A percentile compares a stretch with the other conserved stretches of the same genome.
These are phyloP conservation scores for Aspergillus carlsbadensis DNA, from an alignment of 495 filamentous ascomycete species.

Conservation along the genomic window DNA sequence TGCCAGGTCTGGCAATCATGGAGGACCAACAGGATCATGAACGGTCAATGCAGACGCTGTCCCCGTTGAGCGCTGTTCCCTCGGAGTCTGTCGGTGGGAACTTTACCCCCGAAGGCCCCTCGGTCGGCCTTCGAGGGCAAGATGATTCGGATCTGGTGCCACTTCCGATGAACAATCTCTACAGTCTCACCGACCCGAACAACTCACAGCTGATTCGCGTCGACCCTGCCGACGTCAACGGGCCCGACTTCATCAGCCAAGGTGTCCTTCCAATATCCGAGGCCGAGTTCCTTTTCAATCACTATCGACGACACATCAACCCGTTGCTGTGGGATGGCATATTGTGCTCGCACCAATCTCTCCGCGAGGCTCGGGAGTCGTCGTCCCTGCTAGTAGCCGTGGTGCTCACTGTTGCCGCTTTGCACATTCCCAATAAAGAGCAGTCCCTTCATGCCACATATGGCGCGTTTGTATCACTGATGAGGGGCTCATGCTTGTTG, in stretches of 20 bases:
- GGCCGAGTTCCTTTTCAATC: slow-evolving; percentile 29
- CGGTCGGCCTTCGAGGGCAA: slow-evolving; percentile 3
- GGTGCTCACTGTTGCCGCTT: slow-evolving; percentile 35
- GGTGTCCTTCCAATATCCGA: slow-evolving; percentile 31
- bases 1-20: not conserved
- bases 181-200: slow-evolving; percentile 40
- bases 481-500: slow-evolving; percentile 31
- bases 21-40: not conserved
- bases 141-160: slow-evolving; percentile 28
- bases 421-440: slow-evolving; percentile 30
- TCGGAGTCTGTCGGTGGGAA: not conserved
- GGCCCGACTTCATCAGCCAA: slow-evolving; percentile 34
- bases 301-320: slow-evolving; percentile 33
- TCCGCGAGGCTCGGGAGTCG: slow-evolving; percentile 24
- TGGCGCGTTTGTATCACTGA: slow-evolving; percentile 31
- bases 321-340: slow-evolving; percentile 36
- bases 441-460: slow-evolving; percentile 32
- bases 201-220: slow-evolving; percentile 21
- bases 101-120: slow-evolving; percentile 16
- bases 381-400: slow-evolving; percentile 33
- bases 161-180: slow-evolving; percentile 41
- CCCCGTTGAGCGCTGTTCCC: slow-evolving; percentile 32
- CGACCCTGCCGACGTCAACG: slow-evolving; percentile 16
- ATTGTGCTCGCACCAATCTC: slow-evolving; percentile 25
- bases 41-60: not conserved